Evolutionary conservation across 2,329 filamentous ascomycete genomes (phyloP).

Genomic region (Aquanectria penicillioides): DNA sequence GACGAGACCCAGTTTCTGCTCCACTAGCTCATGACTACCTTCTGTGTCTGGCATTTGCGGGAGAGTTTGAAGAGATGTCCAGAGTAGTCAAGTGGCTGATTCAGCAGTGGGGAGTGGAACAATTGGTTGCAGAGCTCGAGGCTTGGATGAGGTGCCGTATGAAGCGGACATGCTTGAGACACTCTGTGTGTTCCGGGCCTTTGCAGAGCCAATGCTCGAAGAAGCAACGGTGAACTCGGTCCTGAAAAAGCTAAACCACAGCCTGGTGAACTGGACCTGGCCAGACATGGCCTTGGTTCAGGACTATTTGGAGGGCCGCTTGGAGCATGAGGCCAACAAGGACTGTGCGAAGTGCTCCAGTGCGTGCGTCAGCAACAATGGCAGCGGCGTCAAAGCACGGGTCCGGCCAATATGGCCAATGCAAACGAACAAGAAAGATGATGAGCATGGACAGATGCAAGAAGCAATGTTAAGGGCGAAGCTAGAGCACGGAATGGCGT

Average conservation of each 20-base stretch:
- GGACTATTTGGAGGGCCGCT: conserved; percentile 43
- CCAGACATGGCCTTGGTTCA: conserved; percentile 50
- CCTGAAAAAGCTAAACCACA: conserved; percentile 38
- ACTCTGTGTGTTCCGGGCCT: conserved; percentile 59
- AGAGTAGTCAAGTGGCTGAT: conserved; percentile 69
- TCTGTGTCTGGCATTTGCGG: conserved; percentile 68
- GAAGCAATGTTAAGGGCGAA: not conserved
- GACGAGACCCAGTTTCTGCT: conserved; percentile 46
- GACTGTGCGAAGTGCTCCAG: conserved; percentile 39
- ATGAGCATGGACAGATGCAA: not conserved
- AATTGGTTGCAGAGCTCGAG: conserved; percentile 48
- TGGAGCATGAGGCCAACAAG: conserved; percentile 37
- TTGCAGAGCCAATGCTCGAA: conserved; percentile 56
- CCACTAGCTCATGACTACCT: conserved; percentile 67
- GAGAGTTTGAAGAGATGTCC: conserved; percentile 67
- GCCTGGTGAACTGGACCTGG: conserved; percentile 48
- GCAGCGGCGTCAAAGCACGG: conserved; percentile 11
- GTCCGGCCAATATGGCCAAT: not conserved
- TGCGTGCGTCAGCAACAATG: conserved; percentile 28
- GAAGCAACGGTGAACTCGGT: conserved; percentile 44
- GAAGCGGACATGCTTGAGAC: conserved; percentile 49
- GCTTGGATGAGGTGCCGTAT: conserved; percentile 46
- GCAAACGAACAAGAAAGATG: not conserved
- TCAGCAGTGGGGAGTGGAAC: conserved; percentile 52
- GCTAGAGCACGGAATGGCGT: conserved; percentile 11